phyloP scores from a whole-genome alignment of 805 yeast species.

The Candida quercuum region DNA sequence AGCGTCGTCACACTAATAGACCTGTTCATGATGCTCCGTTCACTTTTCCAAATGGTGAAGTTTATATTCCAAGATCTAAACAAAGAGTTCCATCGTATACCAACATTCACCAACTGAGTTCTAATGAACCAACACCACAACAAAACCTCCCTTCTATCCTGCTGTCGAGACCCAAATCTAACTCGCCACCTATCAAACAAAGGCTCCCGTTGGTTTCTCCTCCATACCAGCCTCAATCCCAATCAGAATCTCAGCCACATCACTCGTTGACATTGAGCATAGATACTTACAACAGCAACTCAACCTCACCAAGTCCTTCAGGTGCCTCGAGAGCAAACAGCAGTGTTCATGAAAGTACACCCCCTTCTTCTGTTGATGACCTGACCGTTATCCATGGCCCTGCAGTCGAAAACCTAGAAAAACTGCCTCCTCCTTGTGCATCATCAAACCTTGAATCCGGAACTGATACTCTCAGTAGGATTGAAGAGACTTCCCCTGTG shows the following conservation, averaged over 20 bases:
- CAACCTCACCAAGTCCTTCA: constrained; percentile 24
- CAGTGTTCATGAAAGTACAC: constrained; percentile 22
- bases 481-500: constrained; percentile 11
- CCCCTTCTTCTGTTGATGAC: constrained; percentile 26
- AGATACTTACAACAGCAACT: constrained; percentile 2
- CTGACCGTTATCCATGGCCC: constrained; percentile 4
- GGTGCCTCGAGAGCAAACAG: constrained; percentile 20
- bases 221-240: constrained; percentile 2
- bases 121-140: not conserved
- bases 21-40: constrained; percentile 18
- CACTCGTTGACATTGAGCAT: not conserved
- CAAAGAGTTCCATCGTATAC: constrained; percentile 16
- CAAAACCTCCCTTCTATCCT: not conserved
- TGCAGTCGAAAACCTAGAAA: not conserved
- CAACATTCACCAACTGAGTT: constrained; percentile 6
- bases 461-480: constrained; percentile 12
- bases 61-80: constrained; percentile 23
- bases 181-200: not conserved
- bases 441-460: not conserved
- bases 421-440: not conserved
- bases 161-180: not conserved
- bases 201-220: no score
- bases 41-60: constrained; percentile 27
- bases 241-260: not conserved
- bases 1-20: constrained; percentile 4